Base-by-base conservation (phyloP, 1,139 yeast species). In the Yamadazyma spencermartinsiae region DNA sequence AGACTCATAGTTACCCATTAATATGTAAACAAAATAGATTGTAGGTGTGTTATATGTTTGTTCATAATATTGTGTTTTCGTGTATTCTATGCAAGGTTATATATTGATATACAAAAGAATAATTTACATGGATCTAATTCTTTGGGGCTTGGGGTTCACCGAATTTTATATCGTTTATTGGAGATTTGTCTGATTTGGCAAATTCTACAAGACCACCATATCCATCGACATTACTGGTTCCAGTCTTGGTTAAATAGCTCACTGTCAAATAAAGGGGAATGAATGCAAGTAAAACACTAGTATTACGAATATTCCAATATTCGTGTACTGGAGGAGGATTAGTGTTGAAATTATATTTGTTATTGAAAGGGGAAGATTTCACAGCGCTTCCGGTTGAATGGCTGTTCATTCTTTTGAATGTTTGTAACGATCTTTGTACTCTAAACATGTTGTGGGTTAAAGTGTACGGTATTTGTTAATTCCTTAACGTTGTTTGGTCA, bases 281-380 rank as follows among this genome's bases (percentile, higher is more conserved):
- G 41, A 68, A 64, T 23, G 72, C 72, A 39, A 70, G 46, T 34
- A 68, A 55, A 30, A 68, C 61, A 17, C 61, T 51, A 36, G 66
- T 58, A 50, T 71, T 70, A 45, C 68, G 61, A 18, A 56, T 53
- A 53, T 65, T 68, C 77, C 77, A 72, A 59, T 71, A 72, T 49
- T 65, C 68, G 48, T 72, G 77, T 33, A 69, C 72, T 42, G 70
- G 76, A 30, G 77, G 77, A 30, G 76, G 76, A 45, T 59, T 60
- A 46, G 61, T 63, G 54, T 72, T 63, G 59, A 72, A 72, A 52
- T 67, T 63, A 56, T 60, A 55, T 47, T 68, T 71, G 60, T 72
- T 72, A 54, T 55, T 63, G 62, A 72, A 72, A 10, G 69, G 44
- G 15, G 61, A 46, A 36, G 58, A 56, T 12, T 51, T 43, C 16